A percentile compares a stretch with the other conserved stretches of the same genome.
Evolutionary conservation across 2,329 filamentous ascomycete species (phyloP).

Genomic region (Knoxdaviesia capensis): DNA sequence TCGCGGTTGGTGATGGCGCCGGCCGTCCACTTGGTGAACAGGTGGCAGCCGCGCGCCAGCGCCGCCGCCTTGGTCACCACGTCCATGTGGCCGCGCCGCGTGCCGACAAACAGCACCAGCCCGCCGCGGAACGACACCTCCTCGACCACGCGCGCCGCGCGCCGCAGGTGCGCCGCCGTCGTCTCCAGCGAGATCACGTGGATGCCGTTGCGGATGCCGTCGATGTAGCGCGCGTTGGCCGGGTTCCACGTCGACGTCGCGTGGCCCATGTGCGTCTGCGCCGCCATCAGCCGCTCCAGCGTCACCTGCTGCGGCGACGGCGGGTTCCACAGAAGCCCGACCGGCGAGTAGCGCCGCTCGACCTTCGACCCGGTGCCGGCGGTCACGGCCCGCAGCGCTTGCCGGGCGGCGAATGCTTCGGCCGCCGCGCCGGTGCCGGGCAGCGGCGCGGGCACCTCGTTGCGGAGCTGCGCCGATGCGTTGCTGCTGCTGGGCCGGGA

Average conservation of each 20-base stretch:
- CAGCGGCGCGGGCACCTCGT: too few relatives aligned
- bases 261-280: conserved; percentile 79
- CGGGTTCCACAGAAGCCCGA: conserved; percentile 48
- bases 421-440: too few relatives aligned
- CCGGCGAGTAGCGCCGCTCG: conserved; percentile 40
- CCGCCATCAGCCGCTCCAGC: conserved; percentile 74
- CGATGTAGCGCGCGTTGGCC: conserved; percentile 83
- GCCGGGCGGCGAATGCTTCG: too few relatives aligned
- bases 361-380: conserved; percentile 24
- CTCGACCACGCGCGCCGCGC: conserved; percentile 79
- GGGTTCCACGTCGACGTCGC: conserved; percentile 87
- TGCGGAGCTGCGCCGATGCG: too few relatives aligned
- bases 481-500: too few relatives aligned
- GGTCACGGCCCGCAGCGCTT: too few relatives aligned
- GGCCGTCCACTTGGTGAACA: conserved; percentile 86
- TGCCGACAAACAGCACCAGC: conserved; percentile 79
- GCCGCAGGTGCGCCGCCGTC: conserved; percentile 74
- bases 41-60: conserved; percentile 59
- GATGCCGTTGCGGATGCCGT: conserved; percentile 68
- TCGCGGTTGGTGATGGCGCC: conserved; percentile 86
- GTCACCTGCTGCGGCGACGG: conserved; percentile 64
- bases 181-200: conserved; percentile 87
- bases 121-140: conserved; percentile 70
- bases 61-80: conserved; percentile 65
- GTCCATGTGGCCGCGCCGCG: conserved; percentile 59